A percentile compares a stretch with the other conserved stretches of the same genome.
phyloP scores from a whole-genome alignment of 1,284 basidiomycete genomes.

The Cryptococcus deneoformans region DNA sequence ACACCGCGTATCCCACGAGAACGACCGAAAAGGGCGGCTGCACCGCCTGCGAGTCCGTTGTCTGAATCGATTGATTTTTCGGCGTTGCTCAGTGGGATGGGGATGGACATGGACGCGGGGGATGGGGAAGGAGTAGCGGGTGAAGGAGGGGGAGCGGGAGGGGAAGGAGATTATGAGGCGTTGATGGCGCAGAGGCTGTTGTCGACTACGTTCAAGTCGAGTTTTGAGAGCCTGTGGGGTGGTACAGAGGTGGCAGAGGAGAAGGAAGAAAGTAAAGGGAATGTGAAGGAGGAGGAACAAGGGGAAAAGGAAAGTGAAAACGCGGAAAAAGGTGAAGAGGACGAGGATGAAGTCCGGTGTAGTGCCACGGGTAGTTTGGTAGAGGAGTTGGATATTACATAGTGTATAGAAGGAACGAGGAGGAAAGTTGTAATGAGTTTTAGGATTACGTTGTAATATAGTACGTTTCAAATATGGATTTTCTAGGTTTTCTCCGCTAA shows the following conservation, averaged over 20 bases:
- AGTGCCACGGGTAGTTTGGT: no score
- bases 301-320: background rate
- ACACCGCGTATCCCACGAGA: slow-evolving; percentile 54
- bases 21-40: slow-evolving; percentile 37
- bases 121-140: background rate
- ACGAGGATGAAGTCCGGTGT: no score
- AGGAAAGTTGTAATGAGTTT: no score
- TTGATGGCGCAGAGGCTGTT: slow-evolving; percentile 3
- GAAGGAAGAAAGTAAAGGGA: background rate
- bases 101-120: slow-evolving; percentile 15
- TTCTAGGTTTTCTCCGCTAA: no score
- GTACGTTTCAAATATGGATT: no score
- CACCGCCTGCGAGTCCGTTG: slow-evolving; percentile 45
- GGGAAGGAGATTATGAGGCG: slow-evolving; percentile 1
- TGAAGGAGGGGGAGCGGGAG: background rate
- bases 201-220: background rate
- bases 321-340: no score
- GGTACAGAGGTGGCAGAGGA: background rate
- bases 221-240: background rate
- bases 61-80: slow-evolving; percentile 16
- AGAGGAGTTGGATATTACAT: no score
- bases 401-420: no score
- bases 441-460: no score
- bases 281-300: background rate
- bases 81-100: background rate